phyloP scores from a whole-genome alignment of 2,329 filamentous ascomycete genomes.

The Penicillium aurantiogriseum region DNA sequence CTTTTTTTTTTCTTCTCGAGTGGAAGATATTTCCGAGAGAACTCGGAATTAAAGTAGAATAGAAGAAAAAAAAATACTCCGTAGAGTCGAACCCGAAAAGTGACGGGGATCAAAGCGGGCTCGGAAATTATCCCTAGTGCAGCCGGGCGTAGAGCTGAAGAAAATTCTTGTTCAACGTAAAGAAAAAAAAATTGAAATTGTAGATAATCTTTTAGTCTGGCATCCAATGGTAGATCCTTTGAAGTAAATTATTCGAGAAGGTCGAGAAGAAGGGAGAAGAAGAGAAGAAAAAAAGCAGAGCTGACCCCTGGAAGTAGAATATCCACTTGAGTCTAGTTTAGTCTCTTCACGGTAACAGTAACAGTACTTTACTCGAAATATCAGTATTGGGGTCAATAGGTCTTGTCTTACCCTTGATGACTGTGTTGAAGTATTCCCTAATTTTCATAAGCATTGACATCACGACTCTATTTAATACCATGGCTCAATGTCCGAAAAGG shows the following conservation, averaged over 20 bases:
- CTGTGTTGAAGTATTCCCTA: neutral
- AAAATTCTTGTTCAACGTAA: slow-evolving; percentile 10
- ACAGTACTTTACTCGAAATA: slow-evolving; percentile 5
- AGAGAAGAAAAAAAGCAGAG: slow-evolving; percentile 8
- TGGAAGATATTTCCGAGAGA: slow-evolving; percentile 2
- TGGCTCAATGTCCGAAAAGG: neutral
- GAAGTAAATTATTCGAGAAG: neutral
- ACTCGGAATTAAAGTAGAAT: neutral
- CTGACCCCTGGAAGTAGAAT: slow-evolving; percentile 26
- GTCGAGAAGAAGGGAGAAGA: slow-evolving; percentile 6
- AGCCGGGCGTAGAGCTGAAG: slow-evolving; percentile 13
- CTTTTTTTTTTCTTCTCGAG: neutral
- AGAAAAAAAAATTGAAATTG: slow-evolving; percentile 8
- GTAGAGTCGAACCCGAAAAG: slow-evolving; percentile 7
- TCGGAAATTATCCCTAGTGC: slow-evolving; percentile 24
- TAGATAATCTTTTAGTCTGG: neutral
- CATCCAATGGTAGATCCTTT: slow-evolving; percentile 6
- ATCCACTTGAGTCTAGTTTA: slow-evolving; percentile 25
- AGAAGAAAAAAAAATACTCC: neutral
- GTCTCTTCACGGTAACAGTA: slow-evolving; percentile 23
- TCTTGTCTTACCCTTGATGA: neutral
- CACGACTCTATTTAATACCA: slow-evolving; percentile 14
- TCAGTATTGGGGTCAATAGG: neutral
- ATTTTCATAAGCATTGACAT: slow-evolving; percentile 21
- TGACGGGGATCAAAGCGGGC: slow-evolving; percentile 18